Evolutionary conservation across 305 asterid species (phyloP).

Genomic region (Ajuga reptans): DNA sequence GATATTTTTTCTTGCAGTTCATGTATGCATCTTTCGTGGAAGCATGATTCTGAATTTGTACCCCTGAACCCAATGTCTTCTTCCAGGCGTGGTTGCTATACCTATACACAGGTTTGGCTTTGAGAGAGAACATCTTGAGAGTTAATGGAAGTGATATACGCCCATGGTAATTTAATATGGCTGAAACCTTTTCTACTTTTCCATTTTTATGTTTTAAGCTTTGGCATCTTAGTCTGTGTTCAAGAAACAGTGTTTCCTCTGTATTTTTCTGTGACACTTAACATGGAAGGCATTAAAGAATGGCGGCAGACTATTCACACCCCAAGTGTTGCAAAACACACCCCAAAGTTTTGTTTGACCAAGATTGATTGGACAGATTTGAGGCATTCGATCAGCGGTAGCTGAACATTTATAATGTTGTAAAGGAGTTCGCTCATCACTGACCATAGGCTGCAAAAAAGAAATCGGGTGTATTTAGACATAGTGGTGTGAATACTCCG

Average conservation of each 20-base stretch:
- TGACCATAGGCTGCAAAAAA: no score
- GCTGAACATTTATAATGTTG: no score
- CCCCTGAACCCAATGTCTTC: conserved; percentile 18
- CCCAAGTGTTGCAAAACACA: no score
- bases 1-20: not conserved
- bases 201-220: not conserved
- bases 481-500: no score
- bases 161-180: conserved; percentile 60
- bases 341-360: no score
- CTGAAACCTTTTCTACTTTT: not conserved
- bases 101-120: conserved; percentile 87
- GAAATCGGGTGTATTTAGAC: no score
- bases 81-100: conserved; percentile 94
- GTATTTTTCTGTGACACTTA: not conserved
- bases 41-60: conserved; percentile 15
- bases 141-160: conserved; percentile 98
- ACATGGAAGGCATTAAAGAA: not conserved
- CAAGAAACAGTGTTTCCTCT: not conserved
- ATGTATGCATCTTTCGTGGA: not conserved
- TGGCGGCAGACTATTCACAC: no score
- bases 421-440: no score
- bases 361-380: no score
- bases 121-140: conserved; percentile 90
- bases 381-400: no score
- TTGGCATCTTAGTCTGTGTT: not conserved